phyloP scores from a whole-genome alignment of 805 yeast species.

The Saccharomycopsis fodiens region DNA sequence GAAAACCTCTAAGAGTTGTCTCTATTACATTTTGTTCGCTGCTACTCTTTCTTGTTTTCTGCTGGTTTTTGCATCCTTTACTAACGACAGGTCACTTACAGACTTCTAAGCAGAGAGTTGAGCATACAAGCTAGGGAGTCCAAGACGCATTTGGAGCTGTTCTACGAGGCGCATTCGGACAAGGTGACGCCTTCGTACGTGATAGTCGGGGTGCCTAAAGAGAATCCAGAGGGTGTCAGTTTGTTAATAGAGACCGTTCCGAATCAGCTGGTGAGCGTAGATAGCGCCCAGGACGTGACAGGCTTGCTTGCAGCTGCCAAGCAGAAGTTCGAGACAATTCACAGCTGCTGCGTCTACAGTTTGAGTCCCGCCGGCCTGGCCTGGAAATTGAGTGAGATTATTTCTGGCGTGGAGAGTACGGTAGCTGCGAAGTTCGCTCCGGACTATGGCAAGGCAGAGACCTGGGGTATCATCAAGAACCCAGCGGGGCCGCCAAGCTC shows the following conservation, averaged over 20 bases:
- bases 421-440: conserved; percentile 5
- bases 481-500: conserved; percentile 8
- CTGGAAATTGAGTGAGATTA: conserved; percentile 12
- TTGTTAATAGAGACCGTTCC: conserved; percentile 20
- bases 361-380: conserved; percentile 24
- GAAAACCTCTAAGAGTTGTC: no score
- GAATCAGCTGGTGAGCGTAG: not conserved
- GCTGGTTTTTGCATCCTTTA: not conserved
- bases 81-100: conserved; percentile 30
- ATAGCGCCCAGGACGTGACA: conserved; percentile 23
- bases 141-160: conserved; percentile 33
- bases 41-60: not conserved
- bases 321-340: conserved; percentile 27
- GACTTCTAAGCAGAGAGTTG: conserved; percentile 34
- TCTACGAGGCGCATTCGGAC: conserved; percentile 30
- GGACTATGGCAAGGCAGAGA: conserved; percentile 3
- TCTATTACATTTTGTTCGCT: conserved; percentile 10
- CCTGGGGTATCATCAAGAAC: conserved; percentile 22
- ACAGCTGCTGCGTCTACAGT: conserved; percentile 34
- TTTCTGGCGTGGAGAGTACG: conserved; percentile 12
- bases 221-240: conserved; percentile 2
- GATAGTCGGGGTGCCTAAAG: conserved; percentile 30
- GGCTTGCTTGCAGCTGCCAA: conserved; percentile 25
- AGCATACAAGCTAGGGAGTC: conserved; percentile 33
- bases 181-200: conserved; percentile 35